Evolutionary conservation across 139 green algal genomes (phyloP), one percentile per base, ranked within the genome.

Genomic region (Chlamydomonas schloesseri): DNA sequence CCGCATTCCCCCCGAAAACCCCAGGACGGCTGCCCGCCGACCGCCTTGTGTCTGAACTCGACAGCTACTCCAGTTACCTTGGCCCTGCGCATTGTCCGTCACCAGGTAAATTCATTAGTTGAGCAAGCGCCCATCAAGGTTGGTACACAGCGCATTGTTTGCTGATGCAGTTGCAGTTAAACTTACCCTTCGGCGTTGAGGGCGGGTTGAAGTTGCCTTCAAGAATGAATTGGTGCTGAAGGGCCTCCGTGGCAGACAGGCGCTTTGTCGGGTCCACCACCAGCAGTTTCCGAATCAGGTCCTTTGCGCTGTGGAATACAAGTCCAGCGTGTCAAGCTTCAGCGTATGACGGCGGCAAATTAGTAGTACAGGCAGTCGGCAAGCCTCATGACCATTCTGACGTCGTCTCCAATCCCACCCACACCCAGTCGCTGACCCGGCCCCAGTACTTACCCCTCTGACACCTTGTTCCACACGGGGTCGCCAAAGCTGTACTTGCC

Each of bases 381-480:
- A n/a, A n/a, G n/a, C n/a, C n/a, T n/a, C n/a, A n/a, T n/a, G n/a
- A n/a, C n/a, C n/a, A n/a, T n/a, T n/a, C n/a, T n/a, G n/a, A n/a
- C n/a, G n/a, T n/a, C n/a, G n/a, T n/a, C n/a, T n/a, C n/a, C n/a
- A n/a, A n/a, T n/a, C 42, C 5, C 42, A 50, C 5, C 6, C 42
- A 50, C 42, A 8, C 42, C 42, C 5, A 8, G 6, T 8, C 42
- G 6, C 42, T 50, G 42, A 50, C 42, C 5, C 5, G 42, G 5
- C 42, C 8, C 6, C 6, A 5, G 8, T 29, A 62, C 88, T 47
- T 65, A 97, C 93, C 73, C 83, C 24, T 92, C 80, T 24, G 89
- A 94, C n/a, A 98, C 88, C 14, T 89, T 86, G 65, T 96, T 88
- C 96, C 96, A 98, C 10, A 97, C 95, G 11, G 95, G 90, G 82